These are phyloP conservation scores for Scheffersomyces stambukii DNA, from an alignment of 1,139 yeast species.

Conservation along the genomic window DNA sequence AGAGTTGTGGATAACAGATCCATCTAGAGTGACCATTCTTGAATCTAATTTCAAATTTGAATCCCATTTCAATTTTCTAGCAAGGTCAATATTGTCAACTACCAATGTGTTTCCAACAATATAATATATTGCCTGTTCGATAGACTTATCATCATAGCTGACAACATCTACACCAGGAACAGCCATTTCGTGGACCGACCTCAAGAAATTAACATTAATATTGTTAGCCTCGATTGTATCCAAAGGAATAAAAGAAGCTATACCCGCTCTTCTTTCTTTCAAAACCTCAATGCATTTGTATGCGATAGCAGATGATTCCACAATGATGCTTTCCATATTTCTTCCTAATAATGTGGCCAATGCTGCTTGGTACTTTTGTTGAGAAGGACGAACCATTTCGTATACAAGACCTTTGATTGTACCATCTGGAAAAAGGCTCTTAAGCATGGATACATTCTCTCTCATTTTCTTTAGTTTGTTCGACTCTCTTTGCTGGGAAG, in stretches of 20 bases:
- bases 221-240: conserved; percentile 62
- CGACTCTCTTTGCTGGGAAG: conserved; percentile 73
- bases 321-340: conserved; percentile 78
- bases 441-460: conserved; percentile 67
- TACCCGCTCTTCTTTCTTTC: conserved; percentile 83
- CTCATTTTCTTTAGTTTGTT: conserved; percentile 63
- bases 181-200: conserved; percentile 54
- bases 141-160: conserved; percentile 56
- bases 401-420: conserved; percentile 78
- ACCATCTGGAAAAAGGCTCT: conserved; percentile 60
- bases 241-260: conserved; percentile 83
- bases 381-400: conserved; percentile 78
- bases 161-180: conserved; percentile 72
- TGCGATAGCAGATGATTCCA: conserved; percentile 72
- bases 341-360: conserved; percentile 77
- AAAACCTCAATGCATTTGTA: conserved; percentile 77
- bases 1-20: conserved; percentile 77
- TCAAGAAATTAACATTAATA: conserved; percentile 51
- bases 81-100: conserved; percentile 68
- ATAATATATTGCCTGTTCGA: conserved; percentile 77
- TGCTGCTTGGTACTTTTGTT: conserved; percentile 71
- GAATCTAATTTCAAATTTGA: conserved; percentile 40
- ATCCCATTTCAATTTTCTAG: conserved; percentile 73
- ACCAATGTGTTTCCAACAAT: conserved; percentile 78
- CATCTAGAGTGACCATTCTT: conserved; percentile 78